Conservation (phyloP, 1,284 basidiomycete species). For the Cryptococcus neoformans region DNA sequence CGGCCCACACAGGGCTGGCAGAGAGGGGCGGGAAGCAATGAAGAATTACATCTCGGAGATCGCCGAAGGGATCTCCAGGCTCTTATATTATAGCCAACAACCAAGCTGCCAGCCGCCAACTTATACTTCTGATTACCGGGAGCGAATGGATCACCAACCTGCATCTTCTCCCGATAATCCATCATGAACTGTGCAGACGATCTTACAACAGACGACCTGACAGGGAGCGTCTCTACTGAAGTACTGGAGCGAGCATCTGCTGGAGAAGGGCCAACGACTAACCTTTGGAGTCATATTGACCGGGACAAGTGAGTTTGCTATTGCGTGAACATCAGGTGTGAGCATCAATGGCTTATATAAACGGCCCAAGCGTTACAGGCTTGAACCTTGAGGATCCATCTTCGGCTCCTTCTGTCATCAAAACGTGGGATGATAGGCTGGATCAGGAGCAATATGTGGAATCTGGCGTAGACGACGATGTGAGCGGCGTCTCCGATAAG, state of each 20-base stretch:
- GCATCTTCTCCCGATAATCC: too few species aligned
- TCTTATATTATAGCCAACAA: too few species aligned
- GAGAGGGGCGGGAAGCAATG: too few species aligned
- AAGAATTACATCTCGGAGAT: too few species aligned
- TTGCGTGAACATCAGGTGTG: background rate
- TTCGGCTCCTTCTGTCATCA: conserved; percentile 45
- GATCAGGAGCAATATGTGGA: conserved; percentile 43
- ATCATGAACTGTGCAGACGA: conserved; percentile 50
- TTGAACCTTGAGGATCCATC: conserved; percentile 41
- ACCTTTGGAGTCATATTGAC: conserved; percentile 48
- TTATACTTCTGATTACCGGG: too few species aligned
- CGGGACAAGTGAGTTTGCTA: conserved; percentile 41
- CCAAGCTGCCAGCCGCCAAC: too few species aligned
- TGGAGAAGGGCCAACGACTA: conserved; percentile 45
- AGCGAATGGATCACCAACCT: too few species aligned
- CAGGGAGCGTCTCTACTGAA: conserved; percentile 28
- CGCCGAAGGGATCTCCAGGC: too few species aligned
- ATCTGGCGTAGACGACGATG: conserved; percentile 50
- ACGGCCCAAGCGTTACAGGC: conserved; percentile 37
- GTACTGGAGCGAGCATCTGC: conserved; percentile 47
- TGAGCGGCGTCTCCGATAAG: conserved; percentile 13
- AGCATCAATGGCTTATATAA: conserved; percentile 13
- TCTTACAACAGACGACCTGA: conserved; percentile 46
- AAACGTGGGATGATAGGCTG: conserved; percentile 49
- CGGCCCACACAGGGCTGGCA: too few species aligned